Conservation (phyloP, 73 alveolate genomes). For the Paramecium bursaria region DNA sequence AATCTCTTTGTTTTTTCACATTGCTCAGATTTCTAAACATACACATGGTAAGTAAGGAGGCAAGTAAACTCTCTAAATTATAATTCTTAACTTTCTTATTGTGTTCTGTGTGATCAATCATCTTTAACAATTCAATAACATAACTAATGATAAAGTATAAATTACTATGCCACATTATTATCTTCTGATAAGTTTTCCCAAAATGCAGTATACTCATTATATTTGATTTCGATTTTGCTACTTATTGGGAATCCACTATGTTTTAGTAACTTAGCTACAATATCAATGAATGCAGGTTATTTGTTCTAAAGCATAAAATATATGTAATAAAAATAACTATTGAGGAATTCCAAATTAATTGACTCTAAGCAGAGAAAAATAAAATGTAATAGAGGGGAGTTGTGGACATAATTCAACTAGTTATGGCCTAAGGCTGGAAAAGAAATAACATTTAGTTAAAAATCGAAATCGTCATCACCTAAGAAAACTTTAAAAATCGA, state of each 20-base stretch:
- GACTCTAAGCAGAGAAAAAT: too few relatives aligned
- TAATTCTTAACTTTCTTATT: constrained; percentile 19
- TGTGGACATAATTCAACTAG: too few relatives aligned
- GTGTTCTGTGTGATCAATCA: constrained; percentile 43
- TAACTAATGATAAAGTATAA: neutral
- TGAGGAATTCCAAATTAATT: too few relatives aligned
- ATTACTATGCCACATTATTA: constrained; percentile 1
- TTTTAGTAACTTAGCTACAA: neutral
- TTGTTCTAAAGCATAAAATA: neutral
- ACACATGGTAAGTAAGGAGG: constrained; percentile 37
- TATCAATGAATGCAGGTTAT: neutral
- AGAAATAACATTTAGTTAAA: too few relatives aligned
- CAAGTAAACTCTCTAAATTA: constrained; percentile 30
- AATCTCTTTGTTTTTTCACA: constrained; percentile 55
- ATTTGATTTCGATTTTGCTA: constrained; percentile 22
- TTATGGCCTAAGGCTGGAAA: too few relatives aligned
- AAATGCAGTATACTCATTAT: constrained; percentile 19
- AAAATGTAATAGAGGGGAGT: too few relatives aligned
- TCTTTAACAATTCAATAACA: constrained; percentile 45
- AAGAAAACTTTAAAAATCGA: too few relatives aligned
- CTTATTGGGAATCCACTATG: neutral
- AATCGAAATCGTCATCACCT: too few relatives aligned
- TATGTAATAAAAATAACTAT: neutral
- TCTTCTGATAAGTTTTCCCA: constrained; percentile 48
- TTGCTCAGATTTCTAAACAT: constrained; percentile 48